These are phyloP conservation scores for Diddensiella caesifluorescens DNA, from an alignment of 805 yeast genomes.

Conservation along the genomic window DNA sequence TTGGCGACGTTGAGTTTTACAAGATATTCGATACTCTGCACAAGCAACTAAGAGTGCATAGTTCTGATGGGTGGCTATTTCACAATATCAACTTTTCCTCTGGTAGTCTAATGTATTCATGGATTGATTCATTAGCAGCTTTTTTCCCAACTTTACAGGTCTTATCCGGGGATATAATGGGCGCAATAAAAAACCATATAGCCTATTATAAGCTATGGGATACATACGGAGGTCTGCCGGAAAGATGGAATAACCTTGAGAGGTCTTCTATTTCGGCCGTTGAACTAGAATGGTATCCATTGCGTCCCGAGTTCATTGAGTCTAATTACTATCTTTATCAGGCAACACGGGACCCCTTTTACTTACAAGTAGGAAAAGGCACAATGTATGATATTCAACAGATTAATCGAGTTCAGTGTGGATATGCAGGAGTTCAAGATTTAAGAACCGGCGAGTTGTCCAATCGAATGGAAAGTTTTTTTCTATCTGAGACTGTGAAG, in stretches of 20 bases:
- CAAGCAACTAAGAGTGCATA: constrained; percentile 49
- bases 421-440: constrained; percentile 73
- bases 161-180: constrained; percentile 63
- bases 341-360: constrained; percentile 84
- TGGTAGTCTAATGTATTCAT: constrained; percentile 48
- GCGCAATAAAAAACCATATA: constrained; percentile 58
- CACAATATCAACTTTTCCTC: constrained; percentile 49
- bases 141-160: constrained; percentile 86
- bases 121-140: constrained; percentile 86
- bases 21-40: constrained; percentile 53
- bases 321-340: constrained; percentile 77
- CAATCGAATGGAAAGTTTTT: constrained; percentile 89
- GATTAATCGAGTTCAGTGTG: constrained; percentile 59
- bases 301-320: constrained; percentile 88
- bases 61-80: constrained; percentile 47
- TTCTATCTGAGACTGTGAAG: constrained; percentile 79
- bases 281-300: constrained; percentile 82
- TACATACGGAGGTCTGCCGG: constrained; percentile 76
- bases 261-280: constrained; percentile 29
- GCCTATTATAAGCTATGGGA: constrained; percentile 75
- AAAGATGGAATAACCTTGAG: constrained; percentile 55
- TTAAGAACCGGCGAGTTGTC: constrained; percentile 56
- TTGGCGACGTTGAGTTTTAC: constrained; percentile 50
- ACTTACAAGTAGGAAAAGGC: constrained; percentile 66
- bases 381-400: constrained; percentile 51